Conservation (phyloP, 225 moss, liverwort and hornwort genomes). For the Pseudoscleropodium purum region DNA sequence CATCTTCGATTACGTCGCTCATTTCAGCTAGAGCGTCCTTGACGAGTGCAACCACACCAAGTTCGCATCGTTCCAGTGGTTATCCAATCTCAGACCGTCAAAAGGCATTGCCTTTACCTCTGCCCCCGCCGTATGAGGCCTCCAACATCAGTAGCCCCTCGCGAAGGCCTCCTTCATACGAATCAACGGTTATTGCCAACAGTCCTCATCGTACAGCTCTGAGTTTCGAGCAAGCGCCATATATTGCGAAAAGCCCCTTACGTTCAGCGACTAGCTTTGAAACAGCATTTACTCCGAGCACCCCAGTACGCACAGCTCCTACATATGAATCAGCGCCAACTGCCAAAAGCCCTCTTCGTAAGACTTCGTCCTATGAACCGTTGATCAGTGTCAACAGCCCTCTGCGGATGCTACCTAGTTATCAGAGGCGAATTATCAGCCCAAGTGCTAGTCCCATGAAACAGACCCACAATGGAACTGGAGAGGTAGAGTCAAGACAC, state of each 20-base stretch:
- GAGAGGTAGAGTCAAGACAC: slow-evolving; percentile 11
- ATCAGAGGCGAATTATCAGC: slow-evolving; percentile 33
- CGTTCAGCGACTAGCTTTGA: slow-evolving; percentile 12
- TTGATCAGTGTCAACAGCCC: slow-evolving; percentile 50
- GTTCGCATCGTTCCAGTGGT: slow-evolving; percentile 1
- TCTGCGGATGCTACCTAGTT: slow-evolving; percentile 46
- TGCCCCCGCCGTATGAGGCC: slow-evolving; percentile 17
- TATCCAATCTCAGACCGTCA: slow-evolving; percentile 13
- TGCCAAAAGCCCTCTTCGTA: slow-evolving; percentile 28
- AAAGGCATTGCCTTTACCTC: slow-evolving; percentile 27
- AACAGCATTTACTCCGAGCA: slow-evolving; percentile 12
- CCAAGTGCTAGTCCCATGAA: slow-evolving; percentile 42
- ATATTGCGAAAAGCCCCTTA: slow-evolving; percentile 15
- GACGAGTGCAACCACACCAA: slow-evolving; percentile 11
- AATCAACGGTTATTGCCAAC: background rate
- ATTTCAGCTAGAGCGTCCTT: slow-evolving; percentile 35
- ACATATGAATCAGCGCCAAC: background rate
- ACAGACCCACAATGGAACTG: background rate
- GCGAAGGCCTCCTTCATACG: slow-evolving; percentile 10
- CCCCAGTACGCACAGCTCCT: slow-evolving; percentile 21
- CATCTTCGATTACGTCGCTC: slow-evolving; percentile 38
- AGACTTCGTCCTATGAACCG: slow-evolving; percentile 19
- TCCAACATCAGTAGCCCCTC: slow-evolving; percentile 16
- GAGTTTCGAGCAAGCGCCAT: slow-evolving; percentile 7
- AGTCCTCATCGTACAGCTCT: slow-evolving; percentile 11